Percentiles rank a stretch among this genome's conserved stretches.
Conservation (phyloP, 495 filamentous ascomycete genomes). For the Achaetomiella virescens region DNA sequence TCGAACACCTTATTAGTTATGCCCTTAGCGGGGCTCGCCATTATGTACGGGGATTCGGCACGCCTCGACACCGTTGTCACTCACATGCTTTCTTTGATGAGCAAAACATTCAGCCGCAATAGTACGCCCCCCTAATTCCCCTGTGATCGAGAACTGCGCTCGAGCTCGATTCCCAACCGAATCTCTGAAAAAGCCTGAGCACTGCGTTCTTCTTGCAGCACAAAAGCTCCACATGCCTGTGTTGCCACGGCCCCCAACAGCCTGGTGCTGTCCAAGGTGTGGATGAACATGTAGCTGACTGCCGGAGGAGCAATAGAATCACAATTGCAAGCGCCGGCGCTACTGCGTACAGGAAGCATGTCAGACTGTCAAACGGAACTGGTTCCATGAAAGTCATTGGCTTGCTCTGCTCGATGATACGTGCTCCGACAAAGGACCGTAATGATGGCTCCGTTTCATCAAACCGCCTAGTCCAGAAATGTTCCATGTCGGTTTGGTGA, state of each 20-base stretch:
- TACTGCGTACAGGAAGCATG: constrained; percentile 2
- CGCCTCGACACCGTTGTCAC: too few relatives aligned
- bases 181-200: too few relatives aligned
- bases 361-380: constrained; percentile 4
- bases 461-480: neutral
- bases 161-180: too few relatives aligned
- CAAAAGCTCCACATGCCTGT: neutral
- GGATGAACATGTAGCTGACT: too few relatives aligned
- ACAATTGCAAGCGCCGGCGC: constrained; percentile 5
- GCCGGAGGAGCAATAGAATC: constrained; percentile 6
- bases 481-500: too few relatives aligned
- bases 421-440: neutral
- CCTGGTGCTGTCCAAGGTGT: neutral
- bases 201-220: too few relatives aligned
- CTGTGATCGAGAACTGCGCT: too few relatives aligned
- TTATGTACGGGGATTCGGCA: neutral
- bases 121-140: too few relatives aligned
- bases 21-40: too few relatives aligned
- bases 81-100: too few relatives aligned
- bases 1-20: neutral
- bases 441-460: neutral
- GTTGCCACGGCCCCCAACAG: neutral
- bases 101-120: too few relatives aligned
- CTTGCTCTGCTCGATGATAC: neutral
- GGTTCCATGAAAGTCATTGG: neutral